Base-by-base conservation (phyloP, 345 rosid genomes). In the Pugionium dolabratum region DNA sequence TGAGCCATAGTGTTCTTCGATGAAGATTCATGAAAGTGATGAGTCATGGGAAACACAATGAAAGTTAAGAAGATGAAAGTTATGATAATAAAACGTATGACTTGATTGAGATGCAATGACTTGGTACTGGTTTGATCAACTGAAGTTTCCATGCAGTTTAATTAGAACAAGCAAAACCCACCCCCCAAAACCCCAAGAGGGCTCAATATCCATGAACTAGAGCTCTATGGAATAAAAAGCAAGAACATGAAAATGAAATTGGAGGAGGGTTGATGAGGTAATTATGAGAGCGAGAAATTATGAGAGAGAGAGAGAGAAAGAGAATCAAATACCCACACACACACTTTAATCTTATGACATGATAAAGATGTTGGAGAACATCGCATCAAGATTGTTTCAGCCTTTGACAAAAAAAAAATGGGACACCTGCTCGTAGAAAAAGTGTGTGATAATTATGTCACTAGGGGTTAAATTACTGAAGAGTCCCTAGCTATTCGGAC, bases 141-240 rank as follows among this genome's bases (percentile, higher is more conserved):
- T 35, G 34, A 47, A 76, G 62, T 59, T 79, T 90, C 96, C 96
- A 84, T 86, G 80, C 82, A 82, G 71, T 80, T 0, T 18, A 18
- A 18, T 69, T 26, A 35, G 34, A 58, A 78, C 49, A 52, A 78
- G 45, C 18, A 18, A 68, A 78, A 79, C 75, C 80, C 83, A 80
- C 81, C 86, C 94, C 89, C 87, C 84, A 78, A 79, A 69, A 74
- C 71, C 71, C 81, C 81, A 79, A 76, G 77, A 81, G 85, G 88
- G 82, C 78, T 86, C 88, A 82, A 84, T 84, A 89, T 84, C 96
- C 91, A 86, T 89, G 74, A 86, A 86, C 96, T 86, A 82, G 62
- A 54, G 62, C 62, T 40, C 27, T 57, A n/a, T 10, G 35, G 10
- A 40, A 57, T 28, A 57, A 26, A 45, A 0, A 54, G 36, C 2